These are phyloP conservation scores for Phytophthora syringae DNA, from an alignment of 352 stramenopile species.

Conservation along the genomic window DNA sequence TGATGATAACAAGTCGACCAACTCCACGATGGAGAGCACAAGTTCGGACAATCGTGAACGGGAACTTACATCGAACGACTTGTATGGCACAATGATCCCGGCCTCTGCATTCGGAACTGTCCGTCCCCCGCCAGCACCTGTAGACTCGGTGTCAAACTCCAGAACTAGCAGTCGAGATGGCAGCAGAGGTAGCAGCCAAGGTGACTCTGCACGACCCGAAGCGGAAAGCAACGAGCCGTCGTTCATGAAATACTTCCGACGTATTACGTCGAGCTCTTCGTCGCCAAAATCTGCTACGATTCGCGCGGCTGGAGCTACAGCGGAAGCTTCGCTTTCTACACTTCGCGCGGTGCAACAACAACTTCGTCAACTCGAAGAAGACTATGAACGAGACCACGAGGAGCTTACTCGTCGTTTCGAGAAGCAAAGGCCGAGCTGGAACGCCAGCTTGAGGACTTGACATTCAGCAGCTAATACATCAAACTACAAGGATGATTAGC, in stretches of 20 bases:
- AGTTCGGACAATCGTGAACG: conserved; percentile 22
- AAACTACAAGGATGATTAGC: conserved; percentile 6
- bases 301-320: conserved; percentile 31
- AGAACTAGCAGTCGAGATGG: conserved; percentile 29
- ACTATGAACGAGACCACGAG: conserved; percentile 54
- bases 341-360: conserved; percentile 47
- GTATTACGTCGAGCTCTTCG: conserved; percentile 34
- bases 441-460: conserved; percentile 49
- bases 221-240: conserved; percentile 54
- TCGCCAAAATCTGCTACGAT: conserved; percentile 26
- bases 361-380: conserved; percentile 57
- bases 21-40: conserved; percentile 17
- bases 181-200: conserved; percentile 20
- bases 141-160: conserved; percentile 19
- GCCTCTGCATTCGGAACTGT: conserved; percentile 10
- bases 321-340: conserved; percentile 20
- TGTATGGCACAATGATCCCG: conserved; percentile 72
- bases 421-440: conserved; percentile 57
- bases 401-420: conserved; percentile 50
- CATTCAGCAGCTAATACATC: conserved; percentile 17
- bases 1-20: conserved; percentile 21
- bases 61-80: conserved; percentile 54
- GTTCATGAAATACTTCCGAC: conserved; percentile 88
- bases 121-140: conserved; percentile 28
- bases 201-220: conserved; percentile 17